Percentiles rank a stretch among this genome's conserved stretches.
Evolutionary conservation across 108 stramenopile genomes (phyloP).

Genomic region (Fistulifera solaris): DNA sequence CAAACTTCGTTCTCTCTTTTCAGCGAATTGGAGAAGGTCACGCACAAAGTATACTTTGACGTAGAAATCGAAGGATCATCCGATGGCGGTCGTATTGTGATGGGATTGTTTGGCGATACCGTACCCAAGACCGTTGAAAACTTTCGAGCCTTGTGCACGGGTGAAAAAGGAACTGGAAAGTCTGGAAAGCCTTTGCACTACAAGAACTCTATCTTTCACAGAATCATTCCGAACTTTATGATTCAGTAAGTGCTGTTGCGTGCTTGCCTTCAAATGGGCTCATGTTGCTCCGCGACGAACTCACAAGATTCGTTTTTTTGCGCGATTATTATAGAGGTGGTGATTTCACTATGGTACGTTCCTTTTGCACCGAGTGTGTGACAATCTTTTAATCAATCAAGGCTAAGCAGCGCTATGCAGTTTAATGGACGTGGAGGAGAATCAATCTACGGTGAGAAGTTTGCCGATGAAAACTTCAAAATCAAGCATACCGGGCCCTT

Average conservation of each 20-base stretch:
- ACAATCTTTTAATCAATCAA: no score
- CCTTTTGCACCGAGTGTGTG: no score
- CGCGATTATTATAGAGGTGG: no score
- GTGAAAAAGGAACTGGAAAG: slow-evolving; percentile 82
- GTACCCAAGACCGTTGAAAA: slow-evolving; percentile 92
- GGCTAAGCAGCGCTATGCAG: no score
- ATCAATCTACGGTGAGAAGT: slow-evolving; percentile 67
- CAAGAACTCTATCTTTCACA: slow-evolving; percentile 87
- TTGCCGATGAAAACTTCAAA: slow-evolving; percentile 89
- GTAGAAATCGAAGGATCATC: slow-evolving; percentile 32
- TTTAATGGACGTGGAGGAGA: slow-evolving; percentile 76
- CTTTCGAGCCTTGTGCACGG: slow-evolving; percentile 90
- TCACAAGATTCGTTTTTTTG: no score
- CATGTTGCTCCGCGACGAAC: no score
- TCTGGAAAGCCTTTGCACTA: slow-evolving; percentile 77
- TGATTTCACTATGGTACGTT: no score
- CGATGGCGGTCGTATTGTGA: slow-evolving; percentile 58
- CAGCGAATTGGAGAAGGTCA: slow-evolving; percentile 46
- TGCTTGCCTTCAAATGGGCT: no score
- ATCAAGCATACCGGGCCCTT: slow-evolving; percentile 79
- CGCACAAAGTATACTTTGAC: slow-evolving; percentile 88
- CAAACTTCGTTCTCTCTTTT: background rate
- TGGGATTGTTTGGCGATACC: slow-evolving; percentile 87
- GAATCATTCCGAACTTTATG: slow-evolving; percentile 79
- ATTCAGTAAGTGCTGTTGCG: slow-evolving; percentile 42